Conservation (phyloP, 2,329 filamentous ascomycete genomes). For the Monosporascus sp. region DNA sequence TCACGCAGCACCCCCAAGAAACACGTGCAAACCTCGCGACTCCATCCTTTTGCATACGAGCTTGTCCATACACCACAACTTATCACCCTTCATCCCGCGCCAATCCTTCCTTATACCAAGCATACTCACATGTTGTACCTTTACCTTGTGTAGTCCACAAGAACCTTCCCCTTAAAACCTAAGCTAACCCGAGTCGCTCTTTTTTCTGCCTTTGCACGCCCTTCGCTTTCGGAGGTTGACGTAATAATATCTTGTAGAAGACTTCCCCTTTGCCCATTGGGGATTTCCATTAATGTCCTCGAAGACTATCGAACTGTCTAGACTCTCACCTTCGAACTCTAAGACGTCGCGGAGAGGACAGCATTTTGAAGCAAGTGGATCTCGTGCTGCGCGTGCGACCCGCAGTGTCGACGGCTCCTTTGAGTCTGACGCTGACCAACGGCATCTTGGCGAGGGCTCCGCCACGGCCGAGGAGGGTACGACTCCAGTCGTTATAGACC, state of each 20-base stretch:
- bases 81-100: no score
- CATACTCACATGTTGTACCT: no score
- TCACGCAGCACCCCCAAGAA: no score
- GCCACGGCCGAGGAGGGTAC: conserved; percentile 7
- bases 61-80: no score
- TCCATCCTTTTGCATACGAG: no score
- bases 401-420: background rate
- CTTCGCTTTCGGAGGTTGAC: background rate
- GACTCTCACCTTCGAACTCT: background rate
- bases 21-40: no score
- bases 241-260: background rate
- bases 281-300: background rate
- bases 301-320: background rate
- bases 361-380: background rate
- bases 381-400: background rate
- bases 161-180: no score
- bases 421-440: conserved; percentile 4
- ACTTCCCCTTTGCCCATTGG: no score
- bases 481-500: background rate
- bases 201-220: background rate
- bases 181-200: no score
- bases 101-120: no score
- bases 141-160: no score
- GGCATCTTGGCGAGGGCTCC: conserved; percentile 15
- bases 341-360: background rate